These are phyloP conservation scores for Phyllachora maydis DNA, from an alignment of 2,329 filamentous ascomycete species.

Conservation along the genomic window DNA sequence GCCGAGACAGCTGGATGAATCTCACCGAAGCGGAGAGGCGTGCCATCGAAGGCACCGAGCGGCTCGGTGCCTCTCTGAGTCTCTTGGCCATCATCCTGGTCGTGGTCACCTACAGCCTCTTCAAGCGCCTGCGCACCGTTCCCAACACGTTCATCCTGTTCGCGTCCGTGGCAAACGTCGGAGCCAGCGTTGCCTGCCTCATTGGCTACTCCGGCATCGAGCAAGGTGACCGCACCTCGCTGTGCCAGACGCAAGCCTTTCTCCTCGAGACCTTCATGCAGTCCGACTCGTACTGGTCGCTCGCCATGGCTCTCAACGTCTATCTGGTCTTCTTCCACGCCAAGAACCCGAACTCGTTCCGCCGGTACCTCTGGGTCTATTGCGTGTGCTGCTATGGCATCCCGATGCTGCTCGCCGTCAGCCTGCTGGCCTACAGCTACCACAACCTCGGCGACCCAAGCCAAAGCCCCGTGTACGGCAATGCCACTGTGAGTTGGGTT, in stretches of 20 bases:
- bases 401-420: slow-evolving; percentile 46
- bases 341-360: slow-evolving; percentile 44
- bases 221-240: slow-evolving; percentile 25
- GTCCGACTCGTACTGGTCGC: slow-evolving; percentile 56
- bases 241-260: slow-evolving; percentile 43
- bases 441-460: too few species aligned
- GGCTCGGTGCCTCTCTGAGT: slow-evolving; percentile 30
- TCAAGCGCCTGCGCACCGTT: slow-evolving; percentile 31
- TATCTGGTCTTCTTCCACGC: slow-evolving; percentile 46
- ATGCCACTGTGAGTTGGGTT: slow-evolving; percentile 33
- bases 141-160: slow-evolving; percentile 42
- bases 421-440: too few species aligned
- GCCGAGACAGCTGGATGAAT: slow-evolving; percentile 7
- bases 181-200: slow-evolving; percentile 42
- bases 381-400: slow-evolving; percentile 49
- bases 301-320: slow-evolving; percentile 69
- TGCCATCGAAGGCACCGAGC: slow-evolving; percentile 15
- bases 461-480: slow-evolving; percentile 32
- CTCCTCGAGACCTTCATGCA: slow-evolving; percentile 59
- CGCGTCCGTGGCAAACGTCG: slow-evolving; percentile 36
- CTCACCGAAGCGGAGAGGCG: slow-evolving; percentile 6
- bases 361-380: slow-evolving; percentile 53
- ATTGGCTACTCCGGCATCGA: slow-evolving; percentile 47
- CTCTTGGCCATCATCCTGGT: slow-evolving; percentile 27
- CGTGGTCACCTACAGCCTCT: slow-evolving; percentile 27